Conservation (phyloP, 2,329 filamentous ascomycete species). For the Dryadomyces sulphureus region DNA sequence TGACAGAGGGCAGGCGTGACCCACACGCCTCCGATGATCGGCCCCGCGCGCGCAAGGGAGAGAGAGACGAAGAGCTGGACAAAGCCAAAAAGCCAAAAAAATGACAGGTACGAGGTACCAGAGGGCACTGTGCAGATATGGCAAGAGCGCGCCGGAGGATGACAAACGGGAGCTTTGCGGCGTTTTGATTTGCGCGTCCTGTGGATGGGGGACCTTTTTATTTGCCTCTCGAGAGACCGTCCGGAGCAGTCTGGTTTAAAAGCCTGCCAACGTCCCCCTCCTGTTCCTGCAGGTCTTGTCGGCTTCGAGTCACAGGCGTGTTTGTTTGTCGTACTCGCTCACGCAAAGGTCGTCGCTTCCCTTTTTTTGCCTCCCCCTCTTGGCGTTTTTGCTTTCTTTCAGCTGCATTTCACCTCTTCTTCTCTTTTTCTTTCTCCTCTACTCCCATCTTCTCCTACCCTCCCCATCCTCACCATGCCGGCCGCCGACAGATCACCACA, state of each 20-base stretch:
- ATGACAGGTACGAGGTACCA: background rate
- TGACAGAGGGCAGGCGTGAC: no score
- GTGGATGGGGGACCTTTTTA: no score
- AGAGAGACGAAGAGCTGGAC: no score
- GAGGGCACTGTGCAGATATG: background rate
- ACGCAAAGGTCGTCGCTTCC: no score
- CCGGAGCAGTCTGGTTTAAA: no score
- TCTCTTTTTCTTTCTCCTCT: background rate
- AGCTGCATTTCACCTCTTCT: background rate
- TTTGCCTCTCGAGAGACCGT: background rate
- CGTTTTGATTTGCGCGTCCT: background rate
- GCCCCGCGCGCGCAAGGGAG: no score
- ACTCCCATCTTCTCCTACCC: background rate
- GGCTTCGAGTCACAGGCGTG: no score
- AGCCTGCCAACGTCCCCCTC: no score
- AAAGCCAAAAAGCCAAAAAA: no score
- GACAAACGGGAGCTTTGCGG: background rate
- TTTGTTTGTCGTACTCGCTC: no score
- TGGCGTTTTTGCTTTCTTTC: slow-evolving; percentile 1
- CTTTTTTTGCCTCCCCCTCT: background rate
- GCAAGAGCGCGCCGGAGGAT: background rate
- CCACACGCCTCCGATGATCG: no score
- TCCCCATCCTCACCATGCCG: slow-evolving; percentile 45
- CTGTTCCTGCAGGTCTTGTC: no score
- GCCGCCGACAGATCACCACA: slow-evolving; percentile 54